phyloP scores from a whole-genome alignment of 2,329 filamentous ascomycete genomes.

The Aspergillus aculeatus region DNA sequence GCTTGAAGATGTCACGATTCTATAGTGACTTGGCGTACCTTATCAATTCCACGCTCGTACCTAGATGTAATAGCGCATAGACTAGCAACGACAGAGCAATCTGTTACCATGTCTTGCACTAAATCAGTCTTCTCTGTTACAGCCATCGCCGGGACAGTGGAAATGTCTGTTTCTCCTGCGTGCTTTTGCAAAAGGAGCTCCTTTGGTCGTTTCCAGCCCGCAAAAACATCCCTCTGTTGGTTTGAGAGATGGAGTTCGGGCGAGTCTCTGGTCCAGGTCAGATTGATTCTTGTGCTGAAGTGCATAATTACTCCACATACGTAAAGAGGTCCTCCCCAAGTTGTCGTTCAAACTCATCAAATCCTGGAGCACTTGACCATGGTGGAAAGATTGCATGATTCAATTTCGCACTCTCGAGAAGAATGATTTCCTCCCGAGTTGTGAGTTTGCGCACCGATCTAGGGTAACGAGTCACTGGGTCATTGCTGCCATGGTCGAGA shows the following conservation, averaged over 20 bases:
- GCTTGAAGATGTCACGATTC: not conserved
- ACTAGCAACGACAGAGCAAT: conserved; percentile 96
- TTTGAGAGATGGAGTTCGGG: conserved; percentile 70
- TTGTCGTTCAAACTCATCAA: conserved; percentile 60
- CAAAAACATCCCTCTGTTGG: conserved; percentile 72
- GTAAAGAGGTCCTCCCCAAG: conserved; percentile 58
- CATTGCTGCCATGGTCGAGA: conserved; percentile 21
- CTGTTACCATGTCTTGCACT: conserved; percentile 91
- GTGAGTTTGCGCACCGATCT: conserved; percentile 60
- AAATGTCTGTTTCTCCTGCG: conserved; percentile 26
- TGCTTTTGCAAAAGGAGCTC: conserved; percentile 58
- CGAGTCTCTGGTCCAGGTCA: conserved; percentile 58
- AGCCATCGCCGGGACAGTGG: conserved; percentile 54
- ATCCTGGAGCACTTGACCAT: conserved; percentile 67
- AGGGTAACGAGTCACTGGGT: conserved; percentile 46
- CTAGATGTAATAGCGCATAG: conserved; percentile 77
- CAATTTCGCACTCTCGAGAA: conserved; percentile 74
- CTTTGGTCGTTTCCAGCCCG: conserved; percentile 74
- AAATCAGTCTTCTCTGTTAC: conserved; percentile 67
- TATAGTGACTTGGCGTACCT: conserved; percentile 50
- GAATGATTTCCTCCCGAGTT: conserved; percentile 70
- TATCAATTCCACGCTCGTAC: conserved; percentile 65
- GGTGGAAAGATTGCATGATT: conserved; percentile 82
- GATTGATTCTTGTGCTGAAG: conserved; percentile 17
- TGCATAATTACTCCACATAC: conserved; percentile 48